Conservation (phyloP, 2,329 filamentous ascomycete species). For the Endocalyx cinctus region DNA sequence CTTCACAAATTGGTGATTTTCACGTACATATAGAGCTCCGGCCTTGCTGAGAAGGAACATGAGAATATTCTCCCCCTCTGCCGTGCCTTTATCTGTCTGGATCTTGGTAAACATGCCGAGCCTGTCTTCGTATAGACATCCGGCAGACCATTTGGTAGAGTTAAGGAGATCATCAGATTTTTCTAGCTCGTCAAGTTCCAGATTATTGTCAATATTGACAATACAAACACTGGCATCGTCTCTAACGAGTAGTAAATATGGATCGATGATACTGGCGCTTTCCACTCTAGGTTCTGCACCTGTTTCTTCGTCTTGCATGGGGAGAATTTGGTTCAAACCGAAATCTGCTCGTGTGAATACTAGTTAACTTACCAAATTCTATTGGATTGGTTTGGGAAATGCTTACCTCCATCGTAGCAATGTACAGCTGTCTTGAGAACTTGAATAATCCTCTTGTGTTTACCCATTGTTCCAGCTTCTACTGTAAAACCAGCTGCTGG, state of each 20-base stretch:
- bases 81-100: constrained; percentile 34
- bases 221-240: constrained; percentile 80
- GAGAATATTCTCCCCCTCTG: constrained; percentile 49
- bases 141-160: constrained; percentile 72
- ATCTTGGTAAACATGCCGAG: constrained; percentile 48
- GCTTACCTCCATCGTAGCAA: constrained; percentile 83
- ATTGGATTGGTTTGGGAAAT: constrained; percentile 2
- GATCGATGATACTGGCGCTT: constrained; percentile 79
- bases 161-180: constrained; percentile 52
- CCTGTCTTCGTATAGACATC: constrained; percentile 74
- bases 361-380: constrained; percentile 6
- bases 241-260: constrained; percentile 75
- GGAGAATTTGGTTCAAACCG: constrained; percentile 83
- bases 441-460: constrained; percentile 77
- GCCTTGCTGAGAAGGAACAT: constrained; percentile 73
- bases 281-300: constrained; percentile 74
- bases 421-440: constrained; percentile 82
- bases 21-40: constrained; percentile 69
- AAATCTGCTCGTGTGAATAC: constrained; percentile 55
- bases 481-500: constrained; percentile 81
- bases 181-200: constrained; percentile 80
- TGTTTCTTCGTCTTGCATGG: constrained; percentile 87
- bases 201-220: constrained; percentile 72
- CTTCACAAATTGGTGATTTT: neutral
- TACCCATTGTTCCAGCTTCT: constrained; percentile 78